Base-by-base conservation (phyloP, 2,329 filamentous ascomycete genomes). In the Fusarium hainanense region DNA sequence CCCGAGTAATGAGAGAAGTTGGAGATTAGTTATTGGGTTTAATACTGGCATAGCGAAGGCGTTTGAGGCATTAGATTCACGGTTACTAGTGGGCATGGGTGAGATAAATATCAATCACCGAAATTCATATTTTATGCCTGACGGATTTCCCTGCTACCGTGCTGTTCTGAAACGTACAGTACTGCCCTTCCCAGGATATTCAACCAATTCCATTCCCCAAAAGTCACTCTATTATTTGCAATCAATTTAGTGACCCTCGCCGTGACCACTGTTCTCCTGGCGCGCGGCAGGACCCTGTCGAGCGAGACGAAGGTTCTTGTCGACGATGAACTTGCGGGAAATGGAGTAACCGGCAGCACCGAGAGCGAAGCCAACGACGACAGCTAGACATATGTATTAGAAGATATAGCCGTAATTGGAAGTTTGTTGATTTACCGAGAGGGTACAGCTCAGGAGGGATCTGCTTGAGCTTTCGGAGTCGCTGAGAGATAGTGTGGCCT, bases 401-500 rank as follows among this genome's bases (percentile, higher is more conserved):
- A 51, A 51, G 25, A 49, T 66, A 54, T 5, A 64, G 49, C 50
- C 62, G 73, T 52, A 65, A 68, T 73, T 63, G 63, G 51, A 34
- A 20, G 40, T 48, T 34, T 46, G 46, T 59, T 55, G 72, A 23
- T 69, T 82, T 90, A 97, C 94, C 94, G 76, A 99, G 91, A 78
- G 96, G 96, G 76, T 94, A 89, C 88, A 99, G 88, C 88, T 99
- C 96, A 75, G 93, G 90, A 75, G 96, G 96, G 79, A 98, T 92
- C 84, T 90, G 90, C 88, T 92, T 94, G 79, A 98, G 87, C 80
- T 90, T 91, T 81, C 94, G 92, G 77, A 99, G 87, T 81, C 95
- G 93, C 87, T 98, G 96, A 74, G 95, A 97, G 83, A 98, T 90
- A 77, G 95, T 98, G 86, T 98, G 96, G 80, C 93, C 96, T 99